phyloP scores from a whole-genome alignment of 768 basidiomycete species.

The Jaapia argillacea region DNA sequence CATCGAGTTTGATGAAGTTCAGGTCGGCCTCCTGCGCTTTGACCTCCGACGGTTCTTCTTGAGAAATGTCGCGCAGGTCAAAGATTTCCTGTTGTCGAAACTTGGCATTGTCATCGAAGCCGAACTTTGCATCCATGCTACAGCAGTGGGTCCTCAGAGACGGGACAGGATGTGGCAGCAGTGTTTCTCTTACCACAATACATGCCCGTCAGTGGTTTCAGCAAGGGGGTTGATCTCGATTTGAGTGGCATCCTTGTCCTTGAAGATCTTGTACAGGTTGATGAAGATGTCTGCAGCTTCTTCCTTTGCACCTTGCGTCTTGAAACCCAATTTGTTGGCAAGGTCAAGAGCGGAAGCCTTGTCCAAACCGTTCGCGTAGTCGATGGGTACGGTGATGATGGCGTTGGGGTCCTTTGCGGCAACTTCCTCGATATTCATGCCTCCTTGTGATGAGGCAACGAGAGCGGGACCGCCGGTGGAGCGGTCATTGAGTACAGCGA shows the following conservation, averaged over 20 bases:
- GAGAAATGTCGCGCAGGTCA: constrained; percentile 79
- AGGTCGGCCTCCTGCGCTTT: constrained; percentile 94
- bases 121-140: constrained; percentile 99
- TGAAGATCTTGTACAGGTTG: constrained; percentile 93
- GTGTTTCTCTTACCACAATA: constrained; percentile 70
- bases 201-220: constrained; percentile 81
- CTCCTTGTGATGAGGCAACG: constrained; percentile 89
- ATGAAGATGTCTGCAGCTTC: constrained; percentile 92
- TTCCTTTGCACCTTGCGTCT: constrained; percentile 53
- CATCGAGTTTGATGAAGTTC: constrained; percentile 99
- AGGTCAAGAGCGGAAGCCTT: constrained; percentile 61
- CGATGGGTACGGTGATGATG: constrained; percentile 91
- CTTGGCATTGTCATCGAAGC: constrained; percentile 99
- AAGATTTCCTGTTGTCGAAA: constrained; percentile 94
- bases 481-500: constrained; percentile 94
- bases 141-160: background rate
- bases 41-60: constrained; percentile 96
- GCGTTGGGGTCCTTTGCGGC: constrained; percentile 90
- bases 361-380: constrained; percentile 73
- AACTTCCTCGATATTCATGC: constrained; percentile 99
- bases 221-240: constrained; percentile 99
- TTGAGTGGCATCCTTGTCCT: constrained; percentile 98
- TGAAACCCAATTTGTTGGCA: constrained; percentile 89
- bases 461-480: constrained; percentile 81
- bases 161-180: background rate